These are phyloP conservation scores for Taxillus chinensis DNA, from an alignment of 164 flowering plant species.

Conservation along the genomic window DNA sequence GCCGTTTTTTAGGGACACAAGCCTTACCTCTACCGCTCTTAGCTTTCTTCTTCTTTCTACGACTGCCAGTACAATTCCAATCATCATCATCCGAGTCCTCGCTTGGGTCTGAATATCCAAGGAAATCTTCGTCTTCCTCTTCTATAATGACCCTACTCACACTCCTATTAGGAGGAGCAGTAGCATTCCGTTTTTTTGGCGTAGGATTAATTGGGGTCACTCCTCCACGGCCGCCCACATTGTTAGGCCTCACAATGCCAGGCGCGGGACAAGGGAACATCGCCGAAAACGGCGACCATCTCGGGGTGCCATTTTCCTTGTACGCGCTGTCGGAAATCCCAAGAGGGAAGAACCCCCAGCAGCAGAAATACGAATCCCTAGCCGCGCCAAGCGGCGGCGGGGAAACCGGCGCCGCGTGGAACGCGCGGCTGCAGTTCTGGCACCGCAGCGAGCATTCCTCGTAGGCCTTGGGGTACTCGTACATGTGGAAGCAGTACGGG, in stretches of 20 bases:
- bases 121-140: slow-evolving; percentile 20
- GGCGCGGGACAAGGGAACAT: slow-evolving; percentile 24
- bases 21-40: slow-evolving; percentile 12
- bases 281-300: slow-evolving; percentile 36
- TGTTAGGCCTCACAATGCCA: no score
- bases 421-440: slow-evolving; percentile 46
- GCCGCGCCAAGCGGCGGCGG: slow-evolving; percentile 30
- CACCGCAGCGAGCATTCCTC: slow-evolving; percentile 43
- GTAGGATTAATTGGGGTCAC: neutral
- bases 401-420: slow-evolving; percentile 30
- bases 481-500: slow-evolving; percentile 49
- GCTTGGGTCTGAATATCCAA: slow-evolving; percentile 20
- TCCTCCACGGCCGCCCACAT: neutral
- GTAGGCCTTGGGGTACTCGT: slow-evolving; percentile 42
- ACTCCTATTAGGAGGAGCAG: neutral
- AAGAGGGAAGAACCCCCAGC: slow-evolving; percentile 54
- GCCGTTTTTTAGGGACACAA: slow-evolving; percentile 1
- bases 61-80: slow-evolving; percentile 8
- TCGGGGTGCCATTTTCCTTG: slow-evolving; percentile 4
- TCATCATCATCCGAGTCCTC: slow-evolving; percentile 24
- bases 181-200: neutral
- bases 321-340: slow-evolving; percentile 21
- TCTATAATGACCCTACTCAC: slow-evolving; percentile 6
- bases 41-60: slow-evolving; percentile 16
- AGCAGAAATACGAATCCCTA: slow-evolving; percentile 33